A percentile compares a stretch with the other conserved stretches of the same genome.
Evolutionary conservation across 176 grass and related monocot species (phyloP).

Genomic region (Cenchrus americanus): DNA sequence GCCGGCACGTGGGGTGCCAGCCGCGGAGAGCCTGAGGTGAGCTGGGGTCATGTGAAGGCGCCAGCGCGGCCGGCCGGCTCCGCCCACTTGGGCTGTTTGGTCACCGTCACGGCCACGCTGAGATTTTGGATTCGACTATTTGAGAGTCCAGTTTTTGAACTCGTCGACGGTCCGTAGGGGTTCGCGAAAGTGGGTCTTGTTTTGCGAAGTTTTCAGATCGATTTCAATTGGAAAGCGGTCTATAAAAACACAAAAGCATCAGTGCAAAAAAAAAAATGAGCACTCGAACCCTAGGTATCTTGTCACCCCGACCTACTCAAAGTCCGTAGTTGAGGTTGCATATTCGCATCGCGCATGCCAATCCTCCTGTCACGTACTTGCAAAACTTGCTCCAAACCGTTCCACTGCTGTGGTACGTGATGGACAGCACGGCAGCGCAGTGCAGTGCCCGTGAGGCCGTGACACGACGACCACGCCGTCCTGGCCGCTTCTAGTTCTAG

Average conservation of each 20-base stretch:
- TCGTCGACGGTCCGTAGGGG: background rate
- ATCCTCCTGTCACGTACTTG: slow-evolving; percentile 2
- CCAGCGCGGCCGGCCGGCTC: background rate
- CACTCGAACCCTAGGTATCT: too few species aligned
- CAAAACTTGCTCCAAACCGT: background rate
- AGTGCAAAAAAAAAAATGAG: too few species aligned
- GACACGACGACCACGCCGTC: background rate
- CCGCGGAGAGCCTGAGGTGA: background rate
- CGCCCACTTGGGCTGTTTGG: background rate
- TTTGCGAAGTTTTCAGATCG: too few species aligned
- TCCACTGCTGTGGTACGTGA: background rate
- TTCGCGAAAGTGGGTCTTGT: background rate
- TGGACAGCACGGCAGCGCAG: background rate
- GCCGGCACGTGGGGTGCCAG: slow-evolving; percentile 31
- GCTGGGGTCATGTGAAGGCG: slow-evolving; percentile 19
- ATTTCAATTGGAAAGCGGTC: too few species aligned
- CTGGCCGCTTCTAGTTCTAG: background rate
- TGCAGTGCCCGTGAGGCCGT: background rate
- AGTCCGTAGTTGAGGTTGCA: too few species aligned
- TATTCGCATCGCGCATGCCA: too few species aligned
- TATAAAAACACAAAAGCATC: too few species aligned
- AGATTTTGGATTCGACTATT: background rate
- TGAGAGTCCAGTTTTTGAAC: background rate
- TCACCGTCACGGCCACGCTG: background rate
- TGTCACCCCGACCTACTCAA: too few species aligned